Base-by-base conservation (phyloP, 805 yeast genomes). In the Cyberlindnera mrakii region DNA sequence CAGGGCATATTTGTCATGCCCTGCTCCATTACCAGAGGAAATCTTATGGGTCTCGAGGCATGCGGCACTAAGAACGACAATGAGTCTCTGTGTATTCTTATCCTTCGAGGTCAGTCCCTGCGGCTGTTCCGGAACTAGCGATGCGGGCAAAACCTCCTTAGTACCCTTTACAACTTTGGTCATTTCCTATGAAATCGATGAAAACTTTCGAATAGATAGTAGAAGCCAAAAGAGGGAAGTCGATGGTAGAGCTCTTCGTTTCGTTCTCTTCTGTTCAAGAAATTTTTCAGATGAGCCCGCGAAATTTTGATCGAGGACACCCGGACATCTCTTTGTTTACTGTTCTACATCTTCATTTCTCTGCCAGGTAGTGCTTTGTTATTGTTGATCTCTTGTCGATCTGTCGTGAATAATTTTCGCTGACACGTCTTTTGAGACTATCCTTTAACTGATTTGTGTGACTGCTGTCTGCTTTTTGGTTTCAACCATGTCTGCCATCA, bases 41-140 rank as follows among this genome's bases (percentile, higher is more conserved):
- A 91, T 80, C 64, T 87, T 90, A 64, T 90, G 95, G 6, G 98
- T 90, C 59, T 93, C 99, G 45, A 93, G 71, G 55, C 97, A 90
- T 14, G 99, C 99, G 59, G 89, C 95, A 14, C 96, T 80, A 36
- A 93, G 74, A n/a, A 93, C 99, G 17, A 93, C 99, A 45, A 93
- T 80, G 55, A 93, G 72, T 58, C 99, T 75, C 64, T 88, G 81
- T 10, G 96, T 82, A 47, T 71, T 73, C 59, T 91, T 91, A 68
- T 91, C 98, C 52, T 77, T 84, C 0, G 97, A 86, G 33, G 78
- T 78, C 43, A 90, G 72, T 7, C 88, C 79, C 20, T 78, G 68
- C 30, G 99, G 98, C 48, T 88, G 90, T 35, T 80, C 80, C 11
- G 98, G 98, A 19, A 89, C 90, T 40, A 89, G 68, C 4, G 89